Evolutionary conservation across 2,329 filamentous ascomycete species (phyloP).

Genomic region (Aspergillus viridinutans): DNA sequence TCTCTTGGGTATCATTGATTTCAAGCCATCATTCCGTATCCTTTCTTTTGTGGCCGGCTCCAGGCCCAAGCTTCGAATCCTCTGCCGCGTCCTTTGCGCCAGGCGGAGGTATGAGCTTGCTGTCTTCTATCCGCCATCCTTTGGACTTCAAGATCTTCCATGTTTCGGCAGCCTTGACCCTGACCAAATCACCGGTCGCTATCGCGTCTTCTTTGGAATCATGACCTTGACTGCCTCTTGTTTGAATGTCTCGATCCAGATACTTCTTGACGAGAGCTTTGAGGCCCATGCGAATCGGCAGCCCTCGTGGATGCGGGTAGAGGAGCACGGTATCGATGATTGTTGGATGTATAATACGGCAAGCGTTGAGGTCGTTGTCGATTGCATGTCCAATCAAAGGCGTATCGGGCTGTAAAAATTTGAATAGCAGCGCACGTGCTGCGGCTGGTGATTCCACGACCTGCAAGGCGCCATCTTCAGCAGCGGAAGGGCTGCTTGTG

Average conservation of each 20-base stretch:
- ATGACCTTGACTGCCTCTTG: constrained; percentile 64
- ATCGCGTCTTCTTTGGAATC: constrained; percentile 90
- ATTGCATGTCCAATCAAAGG: constrained; percentile 88
- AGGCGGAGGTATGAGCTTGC: constrained; percentile 33
- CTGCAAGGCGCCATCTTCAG: constrained; percentile 47
- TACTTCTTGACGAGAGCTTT: constrained; percentile 67
- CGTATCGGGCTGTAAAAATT: constrained; percentile 68
- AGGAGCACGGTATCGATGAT: constrained; percentile 83
- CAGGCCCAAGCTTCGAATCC: constrained; percentile 14
- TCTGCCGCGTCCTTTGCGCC: constrained; percentile 9
- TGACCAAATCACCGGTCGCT: constrained; percentile 81
- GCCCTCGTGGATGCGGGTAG: constrained; percentile 70
- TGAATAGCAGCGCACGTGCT: constrained; percentile 74
- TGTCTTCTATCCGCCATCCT: constrained; percentile 63
- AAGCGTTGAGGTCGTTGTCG: constrained; percentile 88
- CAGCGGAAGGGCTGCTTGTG: constrained; percentile 18
- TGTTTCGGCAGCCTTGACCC: constrained; percentile 63
- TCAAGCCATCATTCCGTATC: neutral
- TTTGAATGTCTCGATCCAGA: constrained; percentile 74
- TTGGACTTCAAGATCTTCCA: constrained; percentile 64
- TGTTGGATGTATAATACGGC: constrained; percentile 77
- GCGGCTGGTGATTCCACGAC: constrained; percentile 71
- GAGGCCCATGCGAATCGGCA: constrained; percentile 75
- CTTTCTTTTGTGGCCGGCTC: constrained; percentile 25
- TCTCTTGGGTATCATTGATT: constrained; percentile 4